These are phyloP conservation scores for Phytopythium cucurbitacearum DNA, from an alignment of 352 stramenopile genomes.

Conservation along the genomic window DNA sequence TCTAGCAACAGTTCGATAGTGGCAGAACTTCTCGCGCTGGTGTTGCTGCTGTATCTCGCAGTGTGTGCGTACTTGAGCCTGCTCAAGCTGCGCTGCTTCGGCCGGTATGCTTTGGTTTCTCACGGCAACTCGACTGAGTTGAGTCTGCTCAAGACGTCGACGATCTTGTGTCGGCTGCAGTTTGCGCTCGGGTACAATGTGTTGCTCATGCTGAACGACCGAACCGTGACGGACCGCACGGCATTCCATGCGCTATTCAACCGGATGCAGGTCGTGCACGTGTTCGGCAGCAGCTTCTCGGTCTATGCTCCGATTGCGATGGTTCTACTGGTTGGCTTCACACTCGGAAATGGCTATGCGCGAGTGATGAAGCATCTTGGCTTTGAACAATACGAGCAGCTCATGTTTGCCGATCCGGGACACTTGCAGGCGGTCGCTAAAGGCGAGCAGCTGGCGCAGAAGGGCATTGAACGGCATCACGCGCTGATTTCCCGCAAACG, in stretches of 20 bases:
- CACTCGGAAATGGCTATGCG: constrained; percentile 46
- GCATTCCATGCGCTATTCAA: constrained; percentile 54
- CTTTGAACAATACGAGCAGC: constrained; percentile 67
- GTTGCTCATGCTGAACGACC: constrained; percentile 44
- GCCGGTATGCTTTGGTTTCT: constrained; percentile 39
- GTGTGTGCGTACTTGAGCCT: constrained; percentile 58
- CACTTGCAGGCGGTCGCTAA: constrained; percentile 39
- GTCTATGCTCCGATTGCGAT: constrained; percentile 57
- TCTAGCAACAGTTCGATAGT: constrained; percentile 13
- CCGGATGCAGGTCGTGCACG: constrained; percentile 50
- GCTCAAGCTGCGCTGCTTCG: constrained; percentile 49
- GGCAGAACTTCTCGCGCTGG: constrained; percentile 31
- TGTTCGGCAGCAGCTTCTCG: constrained; percentile 48
- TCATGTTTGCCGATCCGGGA: constrained; percentile 26
- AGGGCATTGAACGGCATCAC: constrained; percentile 41
- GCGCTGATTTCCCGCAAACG: constrained; percentile 30
- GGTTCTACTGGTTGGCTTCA: constrained; percentile 43
- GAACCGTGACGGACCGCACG: constrained; percentile 28
- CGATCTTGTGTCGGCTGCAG: constrained; percentile 64
- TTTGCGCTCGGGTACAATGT: constrained; percentile 71
- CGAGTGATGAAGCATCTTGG: constrained; percentile 45
- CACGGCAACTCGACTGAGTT: constrained; percentile 58
- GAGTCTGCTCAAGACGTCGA: constrained; percentile 53
- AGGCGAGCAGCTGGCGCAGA: constrained; percentile 43
- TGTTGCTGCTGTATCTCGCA: constrained; percentile 51